Evolutionary conservation across 352 stramenopile genomes (phyloP).

Genomic region (Phytophthora tentaculata): DNA sequence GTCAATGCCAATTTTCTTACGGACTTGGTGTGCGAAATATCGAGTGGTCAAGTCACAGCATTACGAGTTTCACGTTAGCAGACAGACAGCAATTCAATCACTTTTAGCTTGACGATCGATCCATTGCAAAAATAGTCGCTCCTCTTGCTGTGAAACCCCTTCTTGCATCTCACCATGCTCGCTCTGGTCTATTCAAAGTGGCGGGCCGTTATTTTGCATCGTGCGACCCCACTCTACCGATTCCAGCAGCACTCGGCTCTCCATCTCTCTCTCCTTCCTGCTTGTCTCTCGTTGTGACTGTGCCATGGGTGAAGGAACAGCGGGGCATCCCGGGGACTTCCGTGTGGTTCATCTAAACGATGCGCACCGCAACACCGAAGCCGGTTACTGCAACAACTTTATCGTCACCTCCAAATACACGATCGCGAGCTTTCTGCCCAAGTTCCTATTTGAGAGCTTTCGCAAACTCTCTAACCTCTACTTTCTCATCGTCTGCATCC

Average conservation of each 20-base stretch:
- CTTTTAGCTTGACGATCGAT: constrained; percentile 12
- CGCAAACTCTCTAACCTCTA: constrained; percentile 94
- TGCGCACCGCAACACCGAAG: constrained; percentile 53
- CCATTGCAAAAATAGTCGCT: constrained; percentile 21
- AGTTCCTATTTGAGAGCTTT: constrained; percentile 92
- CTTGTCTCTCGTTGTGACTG: constrained; percentile 17
- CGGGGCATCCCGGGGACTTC: constrained; percentile 40
- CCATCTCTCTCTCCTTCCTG: not conserved
- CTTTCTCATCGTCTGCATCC: constrained; percentile 91
- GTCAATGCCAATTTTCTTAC: too few species aligned
- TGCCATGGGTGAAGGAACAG: constrained; percentile 31
- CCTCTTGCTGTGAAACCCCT: constrained; percentile 26
- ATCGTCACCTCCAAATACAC: constrained; percentile 94
- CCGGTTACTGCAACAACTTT: constrained; percentile 87
- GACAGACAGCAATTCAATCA: not conserved
- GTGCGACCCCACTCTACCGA: not conserved
- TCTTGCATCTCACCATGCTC: constrained; percentile 21
- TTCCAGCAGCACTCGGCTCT: constrained; percentile 8
- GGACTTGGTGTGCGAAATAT: too few species aligned
- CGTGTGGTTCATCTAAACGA: constrained; percentile 73
- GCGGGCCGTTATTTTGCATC: constrained; percentile 13
- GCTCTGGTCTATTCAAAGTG: constrained; percentile 20
- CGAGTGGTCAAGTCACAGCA: too few species aligned
- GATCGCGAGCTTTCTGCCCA: constrained; percentile 85
- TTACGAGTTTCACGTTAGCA: too few species aligned